Evolutionary conservation across 1,139 yeast species (phyloP), one percentile per base, ranked within the genome.

Genomic region (Taphrina wiesneri): DNA sequence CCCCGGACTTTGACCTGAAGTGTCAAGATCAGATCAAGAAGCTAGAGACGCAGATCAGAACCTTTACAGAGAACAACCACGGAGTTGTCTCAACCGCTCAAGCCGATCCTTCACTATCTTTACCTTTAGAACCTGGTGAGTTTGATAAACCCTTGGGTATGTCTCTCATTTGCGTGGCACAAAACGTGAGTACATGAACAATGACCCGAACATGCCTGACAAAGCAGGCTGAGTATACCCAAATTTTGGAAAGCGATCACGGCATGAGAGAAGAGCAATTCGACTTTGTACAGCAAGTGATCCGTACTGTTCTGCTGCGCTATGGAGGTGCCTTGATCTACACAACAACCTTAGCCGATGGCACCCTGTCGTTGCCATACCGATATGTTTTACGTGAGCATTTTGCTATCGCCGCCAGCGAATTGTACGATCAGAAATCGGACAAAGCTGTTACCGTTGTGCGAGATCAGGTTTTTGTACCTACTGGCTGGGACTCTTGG

Each of bases 251-350:
- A 17, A 28, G 49, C 3, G 60, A 70, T 2, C 70, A 71, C 28
- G 72, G 72, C 34, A 57, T 72, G 56, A 63, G 62, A 17, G 72
- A 70, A 32, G 70, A 69, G 30, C 72, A 69, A 3, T 73, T 81
- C 34, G 86, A 83, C 66, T 78, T 72, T 64, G 72, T 80, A 1
- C 90, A 87, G 72, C 88, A 86, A 70, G 72, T 79, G 53, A 70
- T 86, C 34, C 78, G 96, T 46, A 75, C 81, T 9, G 68, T 85
- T 0, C 78, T 84, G 13, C 72, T 84, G 60, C 76, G 79, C 43
- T 82, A 82, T 71, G 82, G 77, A 3, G 77, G 74, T 17, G 41
- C 66, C 21, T 34, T 59, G 34, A 30, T 32, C 9, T 67, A 65
- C 39, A 66, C 65, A 3, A 43, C 61, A 9, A 49, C 56, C 7